Evolutionary conservation across 169 alveolate species (phyloP).

Genomic region (Plasmodium gallinaceum): DNA sequence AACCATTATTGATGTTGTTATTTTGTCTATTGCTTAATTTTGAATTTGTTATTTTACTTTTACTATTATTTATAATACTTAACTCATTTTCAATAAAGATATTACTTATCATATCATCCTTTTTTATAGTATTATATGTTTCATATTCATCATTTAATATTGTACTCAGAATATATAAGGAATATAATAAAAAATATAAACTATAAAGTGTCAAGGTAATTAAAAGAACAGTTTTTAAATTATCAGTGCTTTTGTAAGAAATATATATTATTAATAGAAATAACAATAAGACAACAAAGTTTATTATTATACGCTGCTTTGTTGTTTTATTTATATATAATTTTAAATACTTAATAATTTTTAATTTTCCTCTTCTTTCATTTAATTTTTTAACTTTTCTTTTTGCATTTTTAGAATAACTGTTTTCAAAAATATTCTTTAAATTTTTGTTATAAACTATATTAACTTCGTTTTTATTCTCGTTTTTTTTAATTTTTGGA

Average conservation of each 20-base stretch:
- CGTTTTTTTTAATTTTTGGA: not conserved
- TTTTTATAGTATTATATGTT: conserved; percentile 1
- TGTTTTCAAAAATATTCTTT: conserved; percentile 8
- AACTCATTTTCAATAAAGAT: not conserved
- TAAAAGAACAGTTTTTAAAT: conserved; percentile 26
- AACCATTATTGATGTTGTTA: not conserved
- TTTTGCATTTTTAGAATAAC: not conserved
- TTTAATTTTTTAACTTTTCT: not conserved
- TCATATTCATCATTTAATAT: conserved; percentile 39
- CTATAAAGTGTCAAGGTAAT: conserved; percentile 42
- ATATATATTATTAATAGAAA: conserved; percentile 26
- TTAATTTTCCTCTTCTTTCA: conserved; percentile 17
- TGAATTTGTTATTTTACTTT: not conserved
- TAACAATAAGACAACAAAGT: conserved; percentile 1
- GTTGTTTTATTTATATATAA: conserved; percentile 18
- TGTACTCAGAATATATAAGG: conserved; percentile 51
- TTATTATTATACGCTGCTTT: conserved; percentile 25
- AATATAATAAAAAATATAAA: conserved; percentile 24
- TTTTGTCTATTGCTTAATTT: not conserved
- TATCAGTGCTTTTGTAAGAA: conserved; percentile 10
- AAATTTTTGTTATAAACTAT: not conserved
- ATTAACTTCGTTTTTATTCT: not conserved
- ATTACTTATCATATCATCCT: not conserved
- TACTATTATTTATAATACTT: conserved; percentile 1
- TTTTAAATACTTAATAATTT: conserved; percentile 1